These are phyloP conservation scores for Parastagonospora nodorum DNA, from an alignment of 2,329 filamentous ascomycete genomes.

Conservation along the genomic window DNA sequence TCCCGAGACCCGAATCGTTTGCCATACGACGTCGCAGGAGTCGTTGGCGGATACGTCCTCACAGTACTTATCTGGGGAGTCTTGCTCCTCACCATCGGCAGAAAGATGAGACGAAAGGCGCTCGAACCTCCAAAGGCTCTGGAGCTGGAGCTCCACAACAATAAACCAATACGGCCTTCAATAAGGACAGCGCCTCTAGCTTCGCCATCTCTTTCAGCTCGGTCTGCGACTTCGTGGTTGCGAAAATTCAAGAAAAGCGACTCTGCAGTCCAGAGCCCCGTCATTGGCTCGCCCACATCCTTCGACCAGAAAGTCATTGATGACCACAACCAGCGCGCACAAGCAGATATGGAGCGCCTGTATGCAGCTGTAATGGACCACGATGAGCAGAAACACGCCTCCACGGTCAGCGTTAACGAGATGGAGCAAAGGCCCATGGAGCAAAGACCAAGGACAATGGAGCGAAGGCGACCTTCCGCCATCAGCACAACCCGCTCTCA, in stretches of 20 bases:
- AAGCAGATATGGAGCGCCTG: conserved; percentile 84
- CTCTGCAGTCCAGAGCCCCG: conserved; percentile 42
- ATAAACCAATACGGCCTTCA: conserved; percentile 35
- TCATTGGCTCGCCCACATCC: conserved; percentile 64
- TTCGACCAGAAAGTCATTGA: conserved; percentile 80
- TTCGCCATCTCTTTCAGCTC: conserved; percentile 33
- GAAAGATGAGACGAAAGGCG: conserved; percentile 51
- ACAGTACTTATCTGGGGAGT: conserved; percentile 75
- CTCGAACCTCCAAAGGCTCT: conserved; percentile 58
- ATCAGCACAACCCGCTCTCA: conserved; percentile 34
- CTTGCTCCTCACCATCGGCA: conserved; percentile 55
- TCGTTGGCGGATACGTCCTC: conserved; percentile 81
- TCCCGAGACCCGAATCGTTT: conserved; percentile 60
- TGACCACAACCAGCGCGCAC: conserved; percentile 73
- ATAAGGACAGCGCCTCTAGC: conserved; percentile 32
- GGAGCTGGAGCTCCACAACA: conserved; percentile 65
- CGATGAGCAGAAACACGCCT: conserved; percentile 61
- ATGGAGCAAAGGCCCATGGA: conserved; percentile 14
- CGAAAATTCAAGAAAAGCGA: conserved; percentile 41
- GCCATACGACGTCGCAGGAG: conserved; percentile 80
- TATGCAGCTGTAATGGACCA: conserved; percentile 93
- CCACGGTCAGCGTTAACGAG: conserved; percentile 34
- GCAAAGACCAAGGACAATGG: conserved; percentile 8
- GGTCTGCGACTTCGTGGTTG: conserved; percentile 39
- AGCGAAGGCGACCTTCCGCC: conserved; percentile 29